Percentiles rank a stretch among this genome's conserved stretches.
Conservation (phyloP, 495 filamentous ascomycete species). For the Lasiosphaeria ovina region DNA sequence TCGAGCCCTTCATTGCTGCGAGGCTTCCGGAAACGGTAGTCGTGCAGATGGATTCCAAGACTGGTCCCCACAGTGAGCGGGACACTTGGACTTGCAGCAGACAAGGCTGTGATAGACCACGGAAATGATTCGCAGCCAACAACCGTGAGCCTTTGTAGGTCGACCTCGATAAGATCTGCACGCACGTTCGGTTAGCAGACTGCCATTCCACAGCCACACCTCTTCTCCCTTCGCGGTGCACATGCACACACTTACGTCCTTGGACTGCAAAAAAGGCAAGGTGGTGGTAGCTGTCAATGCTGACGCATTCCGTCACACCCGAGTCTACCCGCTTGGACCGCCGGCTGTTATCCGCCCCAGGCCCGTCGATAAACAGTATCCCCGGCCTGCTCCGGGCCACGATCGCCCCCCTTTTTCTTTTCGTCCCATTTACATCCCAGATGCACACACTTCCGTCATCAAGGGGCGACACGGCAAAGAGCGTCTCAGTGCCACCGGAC, state of each 20-base stretch:
- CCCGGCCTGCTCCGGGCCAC: constrained; percentile 63
- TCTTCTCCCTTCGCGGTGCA: background rate
- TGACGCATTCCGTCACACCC: constrained; percentile 81
- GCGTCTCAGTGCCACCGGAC: constrained; percentile 34
- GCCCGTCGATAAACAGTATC: constrained; percentile 54
- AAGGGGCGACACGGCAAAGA: constrained; percentile 72
- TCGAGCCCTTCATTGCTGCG: constrained; percentile 24
- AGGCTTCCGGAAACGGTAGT: constrained; percentile 54
- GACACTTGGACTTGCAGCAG: constrained; percentile 65
- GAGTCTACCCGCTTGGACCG: constrained; percentile 53
- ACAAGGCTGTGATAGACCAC: constrained; percentile 80
- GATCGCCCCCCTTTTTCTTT: constrained; percentile 60
- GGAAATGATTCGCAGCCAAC: constrained; percentile 72
- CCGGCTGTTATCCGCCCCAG: constrained; percentile 40
- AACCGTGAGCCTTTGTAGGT: constrained; percentile 73
- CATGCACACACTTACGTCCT: constrained; percentile 49
- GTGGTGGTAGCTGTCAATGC: constrained; percentile 67
- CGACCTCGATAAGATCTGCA: constrained; percentile 71
- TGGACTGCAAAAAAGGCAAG: constrained; percentile 77
- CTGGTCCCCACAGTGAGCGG: constrained; percentile 87
- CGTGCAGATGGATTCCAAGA: constrained; percentile 78
- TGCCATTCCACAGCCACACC: constrained; percentile 22
- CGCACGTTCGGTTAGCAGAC: constrained; percentile 1
- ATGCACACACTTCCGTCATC: constrained; percentile 83
- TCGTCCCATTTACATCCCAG: constrained; percentile 73